Conservation (phyloP, 2,329 filamentous ascomycete genomes). For the Penicillium hesseltinei region DNA sequence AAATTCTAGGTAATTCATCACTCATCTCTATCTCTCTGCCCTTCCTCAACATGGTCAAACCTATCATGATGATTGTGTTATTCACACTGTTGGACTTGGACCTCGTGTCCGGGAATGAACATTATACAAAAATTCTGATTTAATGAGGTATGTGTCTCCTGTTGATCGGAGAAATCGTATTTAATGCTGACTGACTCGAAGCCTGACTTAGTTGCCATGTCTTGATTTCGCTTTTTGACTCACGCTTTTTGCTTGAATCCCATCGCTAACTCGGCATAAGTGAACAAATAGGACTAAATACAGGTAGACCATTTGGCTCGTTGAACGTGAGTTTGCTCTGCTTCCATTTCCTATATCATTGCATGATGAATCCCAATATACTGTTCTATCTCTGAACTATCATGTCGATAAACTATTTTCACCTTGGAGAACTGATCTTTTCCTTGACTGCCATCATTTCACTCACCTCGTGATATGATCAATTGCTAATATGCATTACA, state of each 20-base stretch:
- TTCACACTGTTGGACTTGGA: conserved; percentile 68
- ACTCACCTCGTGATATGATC: conserved; percentile 14
- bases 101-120: conserved; percentile 57
- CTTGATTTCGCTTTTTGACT: conserved; percentile 24
- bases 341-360: conserved; percentile 13
- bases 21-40: conserved; percentile 12
- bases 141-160: conserved; percentile 57
- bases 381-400: conserved; percentile 64
- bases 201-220: conserved; percentile 45
- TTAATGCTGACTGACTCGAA: conserved; percentile 37
- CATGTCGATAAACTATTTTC: conserved; percentile 59
- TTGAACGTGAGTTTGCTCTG: conserved; percentile 25
- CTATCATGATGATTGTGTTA: conserved; percentile 63
- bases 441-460: conserved; percentile 11
- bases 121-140: conserved; percentile 69
- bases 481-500: conserved; percentile 27
- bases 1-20: conserved; percentile 28
- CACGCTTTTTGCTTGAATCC: conserved; percentile 22
- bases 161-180: not conserved
- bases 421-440: conserved; percentile 64
- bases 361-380: conserved; percentile 58
- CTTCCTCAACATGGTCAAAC: conserved; percentile 35
- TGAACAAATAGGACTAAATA: conserved; percentile 19
- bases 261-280: conserved; percentile 29
- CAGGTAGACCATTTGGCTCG: conserved; percentile 2